Conservation (phyloP, 768 basidiomycete genomes). For the Lentinula lateritia region DNA sequence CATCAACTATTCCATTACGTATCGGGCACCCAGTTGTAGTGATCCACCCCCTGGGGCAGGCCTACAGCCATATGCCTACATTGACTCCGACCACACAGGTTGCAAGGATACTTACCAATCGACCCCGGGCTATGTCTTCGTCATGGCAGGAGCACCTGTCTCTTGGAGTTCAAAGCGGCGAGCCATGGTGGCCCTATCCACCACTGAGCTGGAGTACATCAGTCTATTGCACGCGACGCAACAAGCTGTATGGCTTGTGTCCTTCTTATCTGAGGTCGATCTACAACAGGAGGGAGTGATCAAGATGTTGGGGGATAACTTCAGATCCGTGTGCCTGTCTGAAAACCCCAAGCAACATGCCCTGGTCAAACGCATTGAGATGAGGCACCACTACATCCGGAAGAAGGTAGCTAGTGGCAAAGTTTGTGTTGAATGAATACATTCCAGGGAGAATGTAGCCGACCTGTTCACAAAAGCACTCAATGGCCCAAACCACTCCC, state of each 20-base stretch:
- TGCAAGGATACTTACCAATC: conserved; percentile 17
- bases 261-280: conserved; percentile 19
- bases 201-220: conserved; percentile 8
- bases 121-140: conserved; percentile 26
- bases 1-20: neutral
- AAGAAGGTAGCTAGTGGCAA: conserved; percentile 1
- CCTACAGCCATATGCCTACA: neutral
- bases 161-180: conserved; percentile 19
- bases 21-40: neutral
- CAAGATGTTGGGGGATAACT: conserved; percentile 9
- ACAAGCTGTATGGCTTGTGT: conserved; percentile 21
- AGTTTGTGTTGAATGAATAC: conserved; percentile 2
- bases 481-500: neutral
- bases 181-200: no score
- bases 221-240: conserved; percentile 17
- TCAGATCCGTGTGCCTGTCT: conserved; percentile 21
- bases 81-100: conserved; percentile 15
- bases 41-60: neutral
- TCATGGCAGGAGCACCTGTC: conserved; percentile 23
- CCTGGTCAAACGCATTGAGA: conserved; percentile 25
- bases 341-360: conserved; percentile 20
- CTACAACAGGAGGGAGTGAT: conserved; percentile 2
- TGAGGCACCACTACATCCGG: conserved; percentile 11
- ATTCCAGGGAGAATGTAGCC: conserved; percentile 6
- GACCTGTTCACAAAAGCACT: conserved; percentile 15